phyloP scores from a whole-genome alignment of 192 early-diverging fungal genomes.

The Coemansia brasiliensis region DNA sequence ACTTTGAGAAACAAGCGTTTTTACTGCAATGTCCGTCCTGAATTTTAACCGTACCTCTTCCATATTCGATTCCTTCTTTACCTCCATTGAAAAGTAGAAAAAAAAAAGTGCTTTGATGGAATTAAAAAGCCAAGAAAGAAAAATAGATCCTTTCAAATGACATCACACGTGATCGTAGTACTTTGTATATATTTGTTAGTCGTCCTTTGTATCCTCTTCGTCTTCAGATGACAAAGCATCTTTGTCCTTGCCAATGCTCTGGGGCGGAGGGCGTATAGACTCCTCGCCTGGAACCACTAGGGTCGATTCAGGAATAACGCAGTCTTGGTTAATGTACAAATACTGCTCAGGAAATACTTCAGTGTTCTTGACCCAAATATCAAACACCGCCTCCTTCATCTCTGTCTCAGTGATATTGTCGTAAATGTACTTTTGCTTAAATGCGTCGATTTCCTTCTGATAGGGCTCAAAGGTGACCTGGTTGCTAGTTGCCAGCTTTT shows the following conservation, averaged over 20 bases:
- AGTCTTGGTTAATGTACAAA: constrained; percentile 47
- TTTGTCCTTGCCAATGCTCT: background rate
- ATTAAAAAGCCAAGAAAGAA: constrained; percentile 1
- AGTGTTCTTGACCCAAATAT: constrained; percentile 43
- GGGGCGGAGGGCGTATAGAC: constrained; percentile 5
- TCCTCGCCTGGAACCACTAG: constrained; percentile 31
- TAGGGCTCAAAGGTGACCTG: constrained; percentile 62
- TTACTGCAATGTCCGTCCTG: background rate
- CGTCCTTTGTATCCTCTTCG: constrained; percentile 33
- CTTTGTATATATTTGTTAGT: constrained; percentile 9
- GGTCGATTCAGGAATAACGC: constrained; percentile 51
- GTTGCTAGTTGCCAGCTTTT: constrained; percentile 26
- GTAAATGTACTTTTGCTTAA: constrained; percentile 91
- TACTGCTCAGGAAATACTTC: constrained; percentile 53
- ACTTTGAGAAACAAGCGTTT: background rate
- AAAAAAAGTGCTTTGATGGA: too few species aligned
- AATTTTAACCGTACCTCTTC: constrained; percentile 23
- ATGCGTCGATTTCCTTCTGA: constrained; percentile 72
- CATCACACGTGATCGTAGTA: background rate
- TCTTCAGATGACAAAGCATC: constrained; percentile 33
- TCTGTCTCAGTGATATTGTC: constrained; percentile 77
- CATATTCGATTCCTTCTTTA: constrained; percentile 21
- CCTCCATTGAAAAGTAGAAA: constrained; percentile 8
- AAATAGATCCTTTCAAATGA: background rate
- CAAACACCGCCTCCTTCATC: constrained; percentile 60